A percentile compares a stretch with the other conserved stretches of the same genome.
phyloP scores from a whole-genome alignment of 192 early-diverging fungal genomes.

The Haplosporangium gracile region DNA sequence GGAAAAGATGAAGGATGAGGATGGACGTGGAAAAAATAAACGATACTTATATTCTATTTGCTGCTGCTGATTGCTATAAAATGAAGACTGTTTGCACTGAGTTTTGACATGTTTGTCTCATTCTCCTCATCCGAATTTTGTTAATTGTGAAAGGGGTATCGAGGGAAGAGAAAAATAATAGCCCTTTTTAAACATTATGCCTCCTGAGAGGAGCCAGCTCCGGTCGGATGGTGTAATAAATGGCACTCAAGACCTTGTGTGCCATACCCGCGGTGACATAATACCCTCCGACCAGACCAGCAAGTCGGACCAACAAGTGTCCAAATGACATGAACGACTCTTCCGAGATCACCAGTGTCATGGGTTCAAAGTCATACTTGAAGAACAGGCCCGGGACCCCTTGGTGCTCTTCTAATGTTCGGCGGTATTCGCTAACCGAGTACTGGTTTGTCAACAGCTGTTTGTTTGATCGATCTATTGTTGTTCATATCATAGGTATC shows the following conservation, averaged over 20 bases:
- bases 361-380: constrained; percentile 93
- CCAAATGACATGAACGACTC: constrained; percentile 67
- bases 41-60: background rate
- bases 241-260: constrained; percentile 59
- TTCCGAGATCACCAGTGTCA: constrained; percentile 84
- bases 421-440: constrained; percentile 88
- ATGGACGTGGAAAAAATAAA: background rate
- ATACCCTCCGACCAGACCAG: constrained; percentile 89
- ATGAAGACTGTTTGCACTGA: background rate
- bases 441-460: constrained; percentile 92
- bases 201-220: constrained; percentile 35
- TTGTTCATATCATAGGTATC: constrained; percentile 14
- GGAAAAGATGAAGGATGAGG: too few relatives aligned
- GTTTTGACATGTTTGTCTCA: background rate
- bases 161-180: background rate
- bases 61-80: background rate
- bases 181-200: constrained; percentile 30
- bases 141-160: background rate
- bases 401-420: constrained; percentile 32
- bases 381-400: constrained; percentile 81
- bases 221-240: constrained; percentile 28
- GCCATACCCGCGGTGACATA: constrained; percentile 77
- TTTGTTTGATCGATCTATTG: constrained; percentile 69
- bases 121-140: background rate
- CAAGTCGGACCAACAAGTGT: constrained; percentile 83